Conservation (phyloP, 352 stramenopile genomes). For the Blastocystis sp. region DNA sequence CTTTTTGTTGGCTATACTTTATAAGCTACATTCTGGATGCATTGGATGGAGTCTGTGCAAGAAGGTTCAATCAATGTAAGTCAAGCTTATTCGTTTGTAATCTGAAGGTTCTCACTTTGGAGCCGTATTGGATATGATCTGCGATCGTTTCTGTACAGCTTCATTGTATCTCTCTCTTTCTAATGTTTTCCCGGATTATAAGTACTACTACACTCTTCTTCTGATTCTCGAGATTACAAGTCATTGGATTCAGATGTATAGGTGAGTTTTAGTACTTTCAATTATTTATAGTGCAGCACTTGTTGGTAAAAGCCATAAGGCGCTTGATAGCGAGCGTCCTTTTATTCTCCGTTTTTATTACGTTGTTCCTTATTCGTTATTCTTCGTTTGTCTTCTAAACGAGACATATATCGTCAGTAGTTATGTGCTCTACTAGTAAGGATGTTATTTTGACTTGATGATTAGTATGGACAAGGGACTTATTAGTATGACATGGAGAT, state of each 20-base stretch:
- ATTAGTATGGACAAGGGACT: slow-evolving; percentile 11
- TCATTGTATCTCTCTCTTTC: slow-evolving; percentile 30
- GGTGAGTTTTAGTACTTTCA: background rate
- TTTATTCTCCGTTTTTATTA: slow-evolving; percentile 59
- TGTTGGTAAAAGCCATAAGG: slow-evolving; percentile 54
- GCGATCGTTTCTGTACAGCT: slow-evolving; percentile 52
- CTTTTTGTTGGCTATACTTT: slow-evolving; percentile 53
- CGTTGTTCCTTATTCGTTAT: slow-evolving; percentile 51
- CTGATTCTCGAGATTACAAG: slow-evolving; percentile 54
- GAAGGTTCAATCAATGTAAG: slow-evolving; percentile 41
- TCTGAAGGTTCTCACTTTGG: slow-evolving; percentile 59
- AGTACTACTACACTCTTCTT: slow-evolving; percentile 39
- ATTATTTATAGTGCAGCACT: background rate
- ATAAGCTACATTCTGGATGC: slow-evolving; percentile 61
- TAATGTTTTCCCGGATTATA: slow-evolving; percentile 45
- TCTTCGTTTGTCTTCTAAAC: slow-evolving; percentile 56
- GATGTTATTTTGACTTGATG: background rate
- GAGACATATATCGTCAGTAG: slow-evolving; percentile 35
- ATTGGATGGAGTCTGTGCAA: slow-evolving; percentile 41
- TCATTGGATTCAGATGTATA: slow-evolving; percentile 62
- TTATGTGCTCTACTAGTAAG: slow-evolving; percentile 51
- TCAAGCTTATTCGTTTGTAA: background rate
- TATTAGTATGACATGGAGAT: background rate
- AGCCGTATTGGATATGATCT: slow-evolving; percentile 58
- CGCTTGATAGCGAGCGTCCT: slow-evolving; percentile 26